Evolutionary conservation across 2,329 filamentous ascomycete species (phyloP), one percentile per base, ranked within the genome.

Genomic region (Aureobasidium sp.): DNA sequence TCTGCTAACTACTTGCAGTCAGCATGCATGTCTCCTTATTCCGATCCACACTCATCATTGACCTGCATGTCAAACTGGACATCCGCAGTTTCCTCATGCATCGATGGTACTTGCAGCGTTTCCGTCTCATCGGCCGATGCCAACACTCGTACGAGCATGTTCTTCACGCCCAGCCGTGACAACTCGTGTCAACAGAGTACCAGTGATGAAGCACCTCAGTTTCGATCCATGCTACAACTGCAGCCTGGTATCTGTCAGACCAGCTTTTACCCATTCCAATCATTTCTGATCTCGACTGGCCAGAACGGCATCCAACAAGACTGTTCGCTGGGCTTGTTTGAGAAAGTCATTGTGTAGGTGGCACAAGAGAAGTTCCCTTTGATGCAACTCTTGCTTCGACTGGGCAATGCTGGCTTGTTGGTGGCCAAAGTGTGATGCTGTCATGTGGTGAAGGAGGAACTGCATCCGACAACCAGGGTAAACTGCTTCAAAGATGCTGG

Each of bases 381-480:
- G 39, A 49, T 13, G 32, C 11, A 2, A 47, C 29, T 34, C 10
- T 21, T 30, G 32, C 13, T 30, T 49, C 57, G 21, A n/a, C 36
- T 21, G 48, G 39, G 14, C 32, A 47, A 41, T 61, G 59, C n/a
- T 47, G 39, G 41, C 39, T 42, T 9, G 49, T 54, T n/a, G 32
- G 50, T 16, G 59, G 59, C 21, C 49, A 48, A 36, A 61, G 59
- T 32, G 50, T 61, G 21, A 41, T 59, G 57, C 45, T 59, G 9
- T 49, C 44, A 10, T 59, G 57, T 42, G 57, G 57, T 14, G 57
- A 59, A 49, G 57, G 57, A 32, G 57, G 34, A 25, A 27, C n/a
- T 29, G 25, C n/a, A 16, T 59, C 57, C 13, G 57, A 59, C 45
- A 59, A 50, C 16, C 57, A 59, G 42, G 57, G 57, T 50, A 27